These are phyloP conservation scores for Hypocreales sp. DNA, from an alignment of 2,329 filamentous ascomycete species.

Conservation along the genomic window DNA sequence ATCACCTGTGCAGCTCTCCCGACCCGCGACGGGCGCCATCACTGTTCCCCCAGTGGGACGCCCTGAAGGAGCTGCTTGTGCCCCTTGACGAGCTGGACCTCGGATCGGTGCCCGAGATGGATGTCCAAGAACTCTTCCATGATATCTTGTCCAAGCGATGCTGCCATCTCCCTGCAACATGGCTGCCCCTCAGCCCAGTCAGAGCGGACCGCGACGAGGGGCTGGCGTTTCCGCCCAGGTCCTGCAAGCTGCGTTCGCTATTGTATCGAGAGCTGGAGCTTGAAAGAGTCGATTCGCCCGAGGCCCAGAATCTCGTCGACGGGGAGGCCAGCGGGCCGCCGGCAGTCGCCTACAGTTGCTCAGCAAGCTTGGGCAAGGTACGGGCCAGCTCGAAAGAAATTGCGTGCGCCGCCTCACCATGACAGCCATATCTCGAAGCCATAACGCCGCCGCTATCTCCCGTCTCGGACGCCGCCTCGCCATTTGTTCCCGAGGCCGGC, in stretches of 20 bases:
- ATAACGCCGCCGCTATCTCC: conserved; percentile 15
- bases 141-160: conserved; percentile 6
- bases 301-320: not conserved
- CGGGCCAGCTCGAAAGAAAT: too few relatives aligned
- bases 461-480: conserved; percentile 5
- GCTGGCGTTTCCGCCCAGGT: conserved; percentile 9
- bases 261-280: conserved; percentile 12
- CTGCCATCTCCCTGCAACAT: conserved; percentile 9
- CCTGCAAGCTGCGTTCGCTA: conserved; percentile 8
- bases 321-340: not conserved
- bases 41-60: not conserved
- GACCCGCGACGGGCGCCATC: not conserved
- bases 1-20: not conserved
- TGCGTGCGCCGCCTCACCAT: too few relatives aligned
- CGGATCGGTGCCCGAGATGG: conserved; percentile 7
- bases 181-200: conserved; percentile 14
- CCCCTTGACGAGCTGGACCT: conserved; percentile 10
- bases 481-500: conserved; percentile 8
- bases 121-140: conserved; percentile 8
- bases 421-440: not conserved
- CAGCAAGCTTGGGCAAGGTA: too few relatives aligned
- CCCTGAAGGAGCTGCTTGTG: conserved; percentile 5
- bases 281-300: conserved; percentile 5
- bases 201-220: conserved; percentile 11
- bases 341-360: too few relatives aligned